Conservation (phyloP, 768 basidiomycete genomes). For the Hygrocybe punicea region DNA sequence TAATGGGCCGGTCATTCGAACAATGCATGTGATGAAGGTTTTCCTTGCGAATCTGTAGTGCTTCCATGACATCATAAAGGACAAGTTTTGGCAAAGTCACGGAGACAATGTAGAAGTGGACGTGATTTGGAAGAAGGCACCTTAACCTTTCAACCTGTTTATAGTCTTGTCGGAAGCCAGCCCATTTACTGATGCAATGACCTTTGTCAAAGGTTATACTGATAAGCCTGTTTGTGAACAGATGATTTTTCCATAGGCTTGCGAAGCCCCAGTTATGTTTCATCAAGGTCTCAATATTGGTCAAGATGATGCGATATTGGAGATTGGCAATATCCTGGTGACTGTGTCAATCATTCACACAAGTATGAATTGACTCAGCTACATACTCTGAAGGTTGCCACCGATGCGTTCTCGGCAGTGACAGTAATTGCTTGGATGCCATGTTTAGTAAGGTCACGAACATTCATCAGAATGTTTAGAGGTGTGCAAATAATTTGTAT, state of each 20-base stretch:
- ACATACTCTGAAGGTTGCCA: background rate
- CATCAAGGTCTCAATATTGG: slow-evolving; percentile 25
- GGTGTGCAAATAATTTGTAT: too few species aligned
- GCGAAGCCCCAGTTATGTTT: slow-evolving; percentile 5
- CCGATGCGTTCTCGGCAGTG: background rate
- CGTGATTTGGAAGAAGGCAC: background rate
- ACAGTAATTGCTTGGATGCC: background rate
- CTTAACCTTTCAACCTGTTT: slow-evolving; percentile 15
- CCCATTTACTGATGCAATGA: slow-evolving; percentile 37
- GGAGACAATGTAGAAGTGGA: slow-evolving; percentile 19
- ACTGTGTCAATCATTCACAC: background rate
- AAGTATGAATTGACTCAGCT: background rate
- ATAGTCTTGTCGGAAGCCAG: slow-evolving; percentile 32
- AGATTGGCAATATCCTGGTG: slow-evolving; percentile 19
- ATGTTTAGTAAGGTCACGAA: too few species aligned
- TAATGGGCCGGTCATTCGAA: slow-evolving; percentile 21
- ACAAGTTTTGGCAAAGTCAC: slow-evolving; percentile 19
- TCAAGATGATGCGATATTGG: slow-evolving; percentile 18
- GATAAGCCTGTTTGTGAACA: slow-evolving; percentile 24
- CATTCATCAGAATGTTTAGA: too few species aligned
- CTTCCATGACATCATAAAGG: slow-evolving; percentile 13
- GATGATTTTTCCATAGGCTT: slow-evolving; percentile 13
- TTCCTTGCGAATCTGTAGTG: slow-evolving; percentile 7
- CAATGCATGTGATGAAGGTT: slow-evolving; percentile 3
- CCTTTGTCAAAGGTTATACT: slow-evolving; percentile 35